These are phyloP conservation scores for Trypanosoma congolense DNA, from an alignment of 208 protist species.

Conservation along the genomic window DNA sequence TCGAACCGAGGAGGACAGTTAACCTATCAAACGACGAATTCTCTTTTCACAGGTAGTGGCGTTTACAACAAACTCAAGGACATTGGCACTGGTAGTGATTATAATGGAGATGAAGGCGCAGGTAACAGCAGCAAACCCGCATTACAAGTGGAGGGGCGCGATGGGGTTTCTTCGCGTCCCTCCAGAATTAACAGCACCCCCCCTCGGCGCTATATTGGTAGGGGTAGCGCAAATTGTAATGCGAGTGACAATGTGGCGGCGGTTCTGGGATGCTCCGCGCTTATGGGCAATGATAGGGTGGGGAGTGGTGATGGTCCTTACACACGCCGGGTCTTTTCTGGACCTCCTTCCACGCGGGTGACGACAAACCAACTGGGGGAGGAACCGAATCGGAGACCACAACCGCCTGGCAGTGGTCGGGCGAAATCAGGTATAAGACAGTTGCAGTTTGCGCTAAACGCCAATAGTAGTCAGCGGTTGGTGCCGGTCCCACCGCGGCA, in stretches of 20 bases:
- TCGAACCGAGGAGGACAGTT: constrained; percentile 4
- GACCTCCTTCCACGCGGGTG: constrained; percentile 15
- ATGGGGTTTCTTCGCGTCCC: neutral
- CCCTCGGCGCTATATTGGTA: neutral
- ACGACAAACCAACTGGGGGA: constrained; percentile 2
- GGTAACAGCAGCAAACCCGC: neutral
- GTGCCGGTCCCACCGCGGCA: constrained; percentile 8
- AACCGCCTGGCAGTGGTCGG: constrained; percentile 17
- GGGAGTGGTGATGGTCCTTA: neutral
- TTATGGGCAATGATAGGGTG: neutral
- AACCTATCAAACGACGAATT: constrained; percentile 21
- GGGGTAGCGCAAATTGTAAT: constrained; percentile 5
- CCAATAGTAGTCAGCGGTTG: constrained; percentile 7
- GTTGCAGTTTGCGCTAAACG: constrained; percentile 16
- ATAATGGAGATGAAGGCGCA: neutral
- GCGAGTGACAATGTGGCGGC: constrained; percentile 21
- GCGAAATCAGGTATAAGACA: constrained; percentile 5
- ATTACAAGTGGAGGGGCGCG: neutral
- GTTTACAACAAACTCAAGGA: neutral
- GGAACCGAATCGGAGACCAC: neutral
- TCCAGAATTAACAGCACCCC: neutral
- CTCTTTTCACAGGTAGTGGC: constrained; percentile 15
- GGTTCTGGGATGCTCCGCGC: constrained; percentile 1
- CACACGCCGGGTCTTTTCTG: constrained; percentile 18
- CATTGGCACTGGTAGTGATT: neutral